phyloP scores from a whole-genome alignment of 331 rosid species.

The Prunus yedoensis region DNA sequence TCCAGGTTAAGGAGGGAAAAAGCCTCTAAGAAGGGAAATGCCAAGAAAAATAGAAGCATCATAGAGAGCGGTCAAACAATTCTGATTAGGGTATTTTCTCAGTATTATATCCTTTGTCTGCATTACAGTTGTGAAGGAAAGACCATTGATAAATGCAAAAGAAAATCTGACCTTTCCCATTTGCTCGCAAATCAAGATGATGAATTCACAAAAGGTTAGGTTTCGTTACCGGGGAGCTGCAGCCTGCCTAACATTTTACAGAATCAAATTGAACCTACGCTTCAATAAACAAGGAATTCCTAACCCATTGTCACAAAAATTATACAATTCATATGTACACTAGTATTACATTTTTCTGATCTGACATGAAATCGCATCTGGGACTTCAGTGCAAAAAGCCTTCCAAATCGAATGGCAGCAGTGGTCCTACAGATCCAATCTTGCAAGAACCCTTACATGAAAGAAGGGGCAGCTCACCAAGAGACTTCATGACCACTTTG shows the following conservation, averaged over 20 bases:
- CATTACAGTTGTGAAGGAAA: background rate
- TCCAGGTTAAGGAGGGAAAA: no score
- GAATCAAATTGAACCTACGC: conserved; percentile 2
- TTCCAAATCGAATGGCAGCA: background rate
- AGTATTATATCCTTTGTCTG: background rate
- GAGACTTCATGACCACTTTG: background rate
- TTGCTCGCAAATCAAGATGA: background rate
- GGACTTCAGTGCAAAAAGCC: background rate
- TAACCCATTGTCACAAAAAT: conserved; percentile 18
- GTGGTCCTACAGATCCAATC: background rate
- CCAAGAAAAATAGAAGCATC: no score
- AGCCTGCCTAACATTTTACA: conserved; percentile 18
- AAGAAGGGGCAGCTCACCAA: background rate
- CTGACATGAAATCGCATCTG: background rate
- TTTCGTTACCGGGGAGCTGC: background rate
- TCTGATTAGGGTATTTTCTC: background rate
- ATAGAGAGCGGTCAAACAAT: background rate
- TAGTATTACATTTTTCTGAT: conserved; percentile 25
- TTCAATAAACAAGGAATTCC: conserved; percentile 7
- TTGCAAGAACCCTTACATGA: background rate
- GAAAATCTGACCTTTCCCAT: background rate
- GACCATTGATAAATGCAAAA: background rate
- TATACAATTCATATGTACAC: conserved; percentile 47
- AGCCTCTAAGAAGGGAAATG: no score
- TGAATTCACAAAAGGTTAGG: background rate